Conservation (phyloP, 768 basidiomycete species). For the Pisolithus marmoratus region DNA sequence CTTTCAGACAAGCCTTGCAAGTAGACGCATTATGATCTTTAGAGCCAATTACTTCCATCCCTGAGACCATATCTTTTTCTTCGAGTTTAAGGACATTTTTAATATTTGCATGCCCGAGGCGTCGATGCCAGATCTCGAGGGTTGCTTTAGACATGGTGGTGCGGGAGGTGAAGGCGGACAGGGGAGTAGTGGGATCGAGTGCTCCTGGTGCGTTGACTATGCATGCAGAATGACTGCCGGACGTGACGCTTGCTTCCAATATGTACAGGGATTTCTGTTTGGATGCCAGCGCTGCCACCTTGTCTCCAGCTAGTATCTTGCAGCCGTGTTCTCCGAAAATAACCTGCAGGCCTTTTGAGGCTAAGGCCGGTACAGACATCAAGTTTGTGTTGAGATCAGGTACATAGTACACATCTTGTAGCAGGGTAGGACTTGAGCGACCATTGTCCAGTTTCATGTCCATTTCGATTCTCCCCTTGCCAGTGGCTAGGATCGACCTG, state of each 20-base stretch:
- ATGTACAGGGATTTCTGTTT: not conserved
- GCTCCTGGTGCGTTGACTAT: no score
- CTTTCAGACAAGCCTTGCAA: slow-evolving; percentile 17
- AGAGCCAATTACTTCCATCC: not conserved
- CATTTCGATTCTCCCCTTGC: no score
- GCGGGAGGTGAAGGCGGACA: no score
- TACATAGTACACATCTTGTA: slow-evolving; percentile 7
- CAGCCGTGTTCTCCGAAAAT: not conserved
- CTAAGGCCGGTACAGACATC: slow-evolving; percentile 10
- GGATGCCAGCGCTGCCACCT: not conserved
- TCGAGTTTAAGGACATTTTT: no score
- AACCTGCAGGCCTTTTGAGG: not conserved
- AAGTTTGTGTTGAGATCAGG: slow-evolving; percentile 16
- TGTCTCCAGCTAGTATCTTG: not conserved
- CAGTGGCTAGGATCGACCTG: no score
- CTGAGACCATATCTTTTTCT: slow-evolving; percentile 2
- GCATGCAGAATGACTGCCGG: no score
- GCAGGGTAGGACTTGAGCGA: not conserved
- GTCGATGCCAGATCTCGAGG: no score
- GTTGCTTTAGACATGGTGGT: no score
- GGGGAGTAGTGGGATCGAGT: no score
- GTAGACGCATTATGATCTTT: not conserved
- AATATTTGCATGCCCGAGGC: no score
- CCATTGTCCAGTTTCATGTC: no score
- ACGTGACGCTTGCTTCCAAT: no score